Evolutionary conservation across 2,329 filamentous ascomycete genomes (phyloP).

Genomic region (Xylariaceae sp.): DNA sequence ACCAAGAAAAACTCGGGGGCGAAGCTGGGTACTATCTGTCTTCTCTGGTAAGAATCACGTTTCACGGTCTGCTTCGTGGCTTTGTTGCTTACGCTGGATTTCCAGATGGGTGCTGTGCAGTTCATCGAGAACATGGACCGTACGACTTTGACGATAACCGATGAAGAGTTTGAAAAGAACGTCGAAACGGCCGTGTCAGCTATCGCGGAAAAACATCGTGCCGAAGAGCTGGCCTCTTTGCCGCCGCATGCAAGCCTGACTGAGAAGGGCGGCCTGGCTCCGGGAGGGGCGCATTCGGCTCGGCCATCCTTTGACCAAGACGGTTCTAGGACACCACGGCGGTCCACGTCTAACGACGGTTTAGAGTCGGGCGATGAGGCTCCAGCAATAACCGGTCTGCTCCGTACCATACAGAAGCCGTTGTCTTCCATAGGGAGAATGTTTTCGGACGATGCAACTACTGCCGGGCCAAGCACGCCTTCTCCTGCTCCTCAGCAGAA

Average conservation of each 20-base stretch:
- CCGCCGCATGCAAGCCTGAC: constrained; percentile 35
- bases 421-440: constrained; percentile 90
- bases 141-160: constrained; percentile 85
- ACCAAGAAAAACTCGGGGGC: constrained; percentile 95
- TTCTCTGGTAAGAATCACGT: constrained; percentile 59
- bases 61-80: neutral
- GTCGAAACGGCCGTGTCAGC: constrained; percentile 95
- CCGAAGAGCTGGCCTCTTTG: constrained; percentile 41
- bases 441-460: constrained; percentile 66
- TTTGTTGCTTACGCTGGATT: constrained; percentile 4
- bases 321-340: constrained; percentile 40
- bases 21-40: constrained; percentile 98
- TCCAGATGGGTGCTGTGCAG: constrained; percentile 81
- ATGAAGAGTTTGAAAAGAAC: constrained; percentile 91
- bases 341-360: constrained; percentile 50
- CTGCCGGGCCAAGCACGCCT: constrained; percentile 35
- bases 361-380: constrained; percentile 59
- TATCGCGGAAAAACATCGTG: constrained; percentile 83
- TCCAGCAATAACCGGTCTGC: constrained; percentile 74
- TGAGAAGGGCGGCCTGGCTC: constrained; percentile 37
- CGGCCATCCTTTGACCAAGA: constrained; percentile 41
- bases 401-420: constrained; percentile 86
- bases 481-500: constrained; percentile 31
- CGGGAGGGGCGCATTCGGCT: constrained; percentile 41
- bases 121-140: constrained; percentile 96